phyloP scores from a whole-genome alignment of 495 filamentous ascomycete genomes.

The Penicilliopsis zonata region DNA sequence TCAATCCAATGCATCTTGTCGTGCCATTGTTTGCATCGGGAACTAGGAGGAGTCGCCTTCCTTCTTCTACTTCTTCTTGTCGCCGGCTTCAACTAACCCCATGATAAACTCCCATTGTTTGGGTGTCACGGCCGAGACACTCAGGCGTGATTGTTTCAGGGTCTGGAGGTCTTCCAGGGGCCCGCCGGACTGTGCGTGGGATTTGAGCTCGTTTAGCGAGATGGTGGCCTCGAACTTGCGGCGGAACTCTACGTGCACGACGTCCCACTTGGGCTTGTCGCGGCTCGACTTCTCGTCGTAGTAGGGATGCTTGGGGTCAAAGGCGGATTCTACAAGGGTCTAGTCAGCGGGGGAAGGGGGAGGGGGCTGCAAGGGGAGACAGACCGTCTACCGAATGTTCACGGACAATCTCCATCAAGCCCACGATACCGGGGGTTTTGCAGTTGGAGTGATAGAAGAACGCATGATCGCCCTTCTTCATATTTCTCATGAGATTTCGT shows the following conservation, averaged over 20 bases:
- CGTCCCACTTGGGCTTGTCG: slow-evolving; percentile 78
- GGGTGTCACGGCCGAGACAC: slow-evolving; percentile 64
- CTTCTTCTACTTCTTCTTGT: slow-evolving; percentile 2
- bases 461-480: slow-evolving; percentile 83
- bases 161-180: slow-evolving; percentile 73
- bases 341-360: not conserved
- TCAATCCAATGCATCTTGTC: not conserved
- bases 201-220: slow-evolving; percentile 62
- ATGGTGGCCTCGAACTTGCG: slow-evolving; percentile 67
- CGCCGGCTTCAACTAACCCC: slow-evolving; percentile 22
- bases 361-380: slow-evolving; percentile 10
- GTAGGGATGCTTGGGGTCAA: slow-evolving; percentile 67
- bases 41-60: slow-evolving; percentile 2
- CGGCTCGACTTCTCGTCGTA: slow-evolving; percentile 63
- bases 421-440: slow-evolving; percentile 80
- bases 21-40: not conserved
- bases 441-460: slow-evolving; percentile 99
- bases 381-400: slow-evolving; percentile 71
- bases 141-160: slow-evolving; percentile 66
- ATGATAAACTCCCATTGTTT: slow-evolving; percentile 76
- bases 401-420: slow-evolving; percentile 84
- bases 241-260: slow-evolving; percentile 78
- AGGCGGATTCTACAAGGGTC: slow-evolving; percentile 54
- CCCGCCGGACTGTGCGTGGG: slow-evolving; percentile 40
- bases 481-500: slow-evolving; percentile 75